phyloP scores from a whole-genome alignment of 2,329 filamentous ascomycete species.

The Fusarium verticillioides region DNA sequence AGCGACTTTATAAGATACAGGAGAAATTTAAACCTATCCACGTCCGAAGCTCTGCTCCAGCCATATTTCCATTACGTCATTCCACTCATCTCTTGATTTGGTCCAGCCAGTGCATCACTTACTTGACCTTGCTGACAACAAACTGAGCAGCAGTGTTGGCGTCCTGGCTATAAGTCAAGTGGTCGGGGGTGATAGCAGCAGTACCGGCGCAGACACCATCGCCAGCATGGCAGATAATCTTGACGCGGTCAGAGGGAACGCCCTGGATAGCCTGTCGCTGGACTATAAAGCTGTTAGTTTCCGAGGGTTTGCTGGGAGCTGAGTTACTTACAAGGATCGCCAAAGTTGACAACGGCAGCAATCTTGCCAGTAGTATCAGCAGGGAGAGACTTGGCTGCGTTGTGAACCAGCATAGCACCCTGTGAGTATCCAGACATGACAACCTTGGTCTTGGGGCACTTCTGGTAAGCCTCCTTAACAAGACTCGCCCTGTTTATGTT shows the following conservation, averaged over 20 bases:
- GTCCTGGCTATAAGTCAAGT: constrained; percentile 46
- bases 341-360: constrained; percentile 47
- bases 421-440: constrained; percentile 61
- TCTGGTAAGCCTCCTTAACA: constrained; percentile 48
- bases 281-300: constrained; percentile 24
- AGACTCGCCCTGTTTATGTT: constrained; percentile 31
- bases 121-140: constrained; percentile 39
- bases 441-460: constrained; percentile 58
- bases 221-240: constrained; percentile 49
- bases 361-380: constrained; percentile 49
- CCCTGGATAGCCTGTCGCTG: constrained; percentile 40
- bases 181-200: constrained; percentile 41
- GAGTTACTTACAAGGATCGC: constrained; percentile 42
- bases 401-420: constrained; percentile 55
- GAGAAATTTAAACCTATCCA: not conserved
- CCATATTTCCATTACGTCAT: not conserved
- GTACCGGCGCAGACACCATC: constrained; percentile 49
- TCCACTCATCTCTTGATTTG: not conserved
- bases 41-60: not conserved
- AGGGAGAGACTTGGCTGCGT: constrained; percentile 52
- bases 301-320: not conserved
- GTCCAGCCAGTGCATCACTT: not conserved
- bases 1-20: not conserved
- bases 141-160: constrained; percentile 45
- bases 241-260: constrained; percentile 31